Evolutionary conservation across 2,329 filamentous ascomycete genomes (phyloP), one percentile per base, ranked within the genome.

Genomic region (Scedosporium apiospermum): DNA sequence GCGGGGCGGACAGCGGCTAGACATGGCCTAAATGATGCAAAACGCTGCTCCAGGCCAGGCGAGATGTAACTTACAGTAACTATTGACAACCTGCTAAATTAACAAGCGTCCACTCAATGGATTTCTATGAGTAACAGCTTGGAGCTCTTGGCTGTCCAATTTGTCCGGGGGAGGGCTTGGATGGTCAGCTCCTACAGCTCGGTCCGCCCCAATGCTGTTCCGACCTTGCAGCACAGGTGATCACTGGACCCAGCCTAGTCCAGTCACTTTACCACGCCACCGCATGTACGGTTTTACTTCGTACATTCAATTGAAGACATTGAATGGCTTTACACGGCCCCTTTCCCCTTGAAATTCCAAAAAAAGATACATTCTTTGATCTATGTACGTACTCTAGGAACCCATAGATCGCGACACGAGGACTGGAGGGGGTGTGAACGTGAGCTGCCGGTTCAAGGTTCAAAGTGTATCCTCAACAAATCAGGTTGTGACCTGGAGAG

Each of bases 21-120:
- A 55, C 51, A 55, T 55, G 51, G 51, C 51, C 51, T 55, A 55
- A 27, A 55, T 55, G 51, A 55, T 55, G 51, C 51, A 55, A 55
- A 55, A 55, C 21, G 51, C 51, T 55, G 51, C 23, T 55, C 18
- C 51, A 55, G 51, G 51, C 51, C 51, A 14, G 51, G 51, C 51
- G 51, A 55, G 18, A 55, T 55, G 51, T 55, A 55, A 38, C 34
- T 38, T 38, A 38, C 34, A 38, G 34, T 38, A 14, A 38, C 51
- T 55, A 55, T 55, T 55, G 51, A 55, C 18, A 23, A 23, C 51
- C 23, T 55, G 51, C 18, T 23, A 55, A 55, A 23, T 55, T 23
- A 55, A 27, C 27, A 55, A 55, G 51, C 18, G 18, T 21, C 44
- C 44, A 18, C 18, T 49, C 44, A n/a, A 49, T 1, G 44, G n/a